phyloP scores from a whole-genome alignment of 164 flowering plant species.

The Annona squamosa region DNA sequence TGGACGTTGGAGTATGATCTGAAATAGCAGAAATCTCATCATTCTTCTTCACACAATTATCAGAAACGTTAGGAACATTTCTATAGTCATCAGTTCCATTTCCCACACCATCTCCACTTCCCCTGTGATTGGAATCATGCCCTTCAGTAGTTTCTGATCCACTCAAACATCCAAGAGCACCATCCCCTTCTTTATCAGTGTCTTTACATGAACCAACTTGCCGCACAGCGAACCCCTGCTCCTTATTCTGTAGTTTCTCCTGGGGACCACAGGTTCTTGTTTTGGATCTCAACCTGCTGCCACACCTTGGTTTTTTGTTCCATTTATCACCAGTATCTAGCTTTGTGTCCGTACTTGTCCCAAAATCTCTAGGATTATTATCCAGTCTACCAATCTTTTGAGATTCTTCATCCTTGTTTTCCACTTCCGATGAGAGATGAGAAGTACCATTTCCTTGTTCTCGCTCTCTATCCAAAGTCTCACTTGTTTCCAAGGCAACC shows the following conservation, averaged over 20 bases:
- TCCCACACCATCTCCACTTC: background rate
- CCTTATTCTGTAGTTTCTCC: background rate
- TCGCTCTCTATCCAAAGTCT: background rate
- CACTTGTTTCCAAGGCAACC: background rate
- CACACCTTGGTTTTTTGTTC: background rate
- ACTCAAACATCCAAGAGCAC: background rate
- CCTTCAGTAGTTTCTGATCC: conserved; percentile 10
- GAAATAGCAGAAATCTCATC: background rate
- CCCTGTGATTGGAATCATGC: conserved; percentile 1
- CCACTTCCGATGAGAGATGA: conserved; percentile 1
- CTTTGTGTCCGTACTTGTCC: background rate
- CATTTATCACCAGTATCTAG: background rate
- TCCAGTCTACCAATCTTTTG: background rate
- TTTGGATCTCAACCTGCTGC: background rate
- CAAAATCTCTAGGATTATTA: background rate
- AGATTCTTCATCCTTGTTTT: background rate
- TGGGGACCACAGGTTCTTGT: background rate
- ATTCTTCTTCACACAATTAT: background rate
- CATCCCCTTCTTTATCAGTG: background rate
- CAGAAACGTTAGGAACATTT: conserved; percentile 1
- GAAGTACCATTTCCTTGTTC: background rate
- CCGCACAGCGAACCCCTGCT: background rate
- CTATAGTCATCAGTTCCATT: background rate
- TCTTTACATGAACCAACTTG: background rate
- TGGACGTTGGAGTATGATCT: conserved; percentile 6